Percentiles rank a stretch among this genome's conserved stretches.
phyloP scores from a whole-genome alignment of 257 asterid genomes.

The Solanum ossicruentum region DNA sequence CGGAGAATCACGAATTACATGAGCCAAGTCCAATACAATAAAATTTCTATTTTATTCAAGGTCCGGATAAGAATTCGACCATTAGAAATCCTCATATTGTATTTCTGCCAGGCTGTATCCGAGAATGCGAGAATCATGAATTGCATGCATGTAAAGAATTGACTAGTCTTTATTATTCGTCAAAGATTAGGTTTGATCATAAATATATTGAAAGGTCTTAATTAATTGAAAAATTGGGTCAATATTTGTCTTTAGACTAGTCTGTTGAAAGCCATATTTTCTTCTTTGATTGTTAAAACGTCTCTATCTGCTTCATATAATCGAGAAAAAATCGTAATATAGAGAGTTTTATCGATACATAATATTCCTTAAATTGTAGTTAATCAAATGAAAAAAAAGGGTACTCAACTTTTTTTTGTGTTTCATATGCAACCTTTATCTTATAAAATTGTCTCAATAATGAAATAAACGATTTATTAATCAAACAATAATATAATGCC shows the following conservation, averaged over 20 bases:
- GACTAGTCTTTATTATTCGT: neutral
- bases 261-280: neutral
- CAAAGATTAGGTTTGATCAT: neutral
- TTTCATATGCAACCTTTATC: neutral
- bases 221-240: neutral
- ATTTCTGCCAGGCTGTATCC: no score
- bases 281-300: neutral
- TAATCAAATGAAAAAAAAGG: neutral
- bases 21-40: no score
- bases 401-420: neutral
- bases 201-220: neutral
- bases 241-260: neutral
- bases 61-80: fast-evolving
- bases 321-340: neutral
- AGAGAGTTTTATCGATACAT: neutral
- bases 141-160: neutral
- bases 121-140: neutral
- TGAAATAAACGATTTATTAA: neutral
- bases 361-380: neutral
- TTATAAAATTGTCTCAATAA: neutral
- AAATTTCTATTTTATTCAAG: fast-evolving
- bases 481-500: neutral
- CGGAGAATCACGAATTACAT: neutral
- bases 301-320: neutral
- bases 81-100: no score